Base-by-base conservation (phyloP, 1,284 basidiomycete genomes). In the Microbotryum intermedium region DNA sequence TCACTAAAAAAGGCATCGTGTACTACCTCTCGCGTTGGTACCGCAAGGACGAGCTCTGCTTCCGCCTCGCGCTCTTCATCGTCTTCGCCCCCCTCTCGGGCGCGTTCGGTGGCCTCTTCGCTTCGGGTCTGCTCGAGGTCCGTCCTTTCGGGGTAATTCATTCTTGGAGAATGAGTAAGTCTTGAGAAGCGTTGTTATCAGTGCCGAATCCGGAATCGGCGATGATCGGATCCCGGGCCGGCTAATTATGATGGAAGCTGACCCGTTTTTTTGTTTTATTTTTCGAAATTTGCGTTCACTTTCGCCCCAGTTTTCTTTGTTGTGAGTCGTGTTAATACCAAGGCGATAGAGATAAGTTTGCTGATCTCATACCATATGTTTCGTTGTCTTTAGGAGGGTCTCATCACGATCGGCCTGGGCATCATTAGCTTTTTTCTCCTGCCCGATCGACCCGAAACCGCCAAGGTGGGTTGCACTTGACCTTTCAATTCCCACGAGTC, bases 11-110 rank as follows among this genome's bases (percentile, higher is more conserved):
- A 39, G 66, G 62, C 3, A 70, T 72, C 39, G 63, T 70, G 2
- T 72, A 64, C 57, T 71, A 77, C 58, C 65, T 75, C 53, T 54
- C 63, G n/a, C 62, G 72, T 6, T 77, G 72, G 71, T 74, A 75
- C 54, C 67, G 65, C 50, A 71, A 71, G 59, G 70, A 70, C 47
- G 74, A 75, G 49, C 61, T 75, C 1, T 70, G 68, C 4, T 72
- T 75, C 60, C 66, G 74, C n/a, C 61, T 74, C 11, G 68, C 55
- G 58, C 34, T 39, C 34, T 66, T 61, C 52, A 59, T 64, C 28
- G 62, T 69, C 34, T 61, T 58, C 49, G 69, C 62, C 0, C 65
- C 62, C 0, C 42, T 52, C 4, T 67, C 68, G 5, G 70, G 69
- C 6, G 70, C 74, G 0, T 70, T 74, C 21, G 72, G 74, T 4